Conservation (phyloP, 768 basidiomycete species). For the Trametes elegans region DNA sequence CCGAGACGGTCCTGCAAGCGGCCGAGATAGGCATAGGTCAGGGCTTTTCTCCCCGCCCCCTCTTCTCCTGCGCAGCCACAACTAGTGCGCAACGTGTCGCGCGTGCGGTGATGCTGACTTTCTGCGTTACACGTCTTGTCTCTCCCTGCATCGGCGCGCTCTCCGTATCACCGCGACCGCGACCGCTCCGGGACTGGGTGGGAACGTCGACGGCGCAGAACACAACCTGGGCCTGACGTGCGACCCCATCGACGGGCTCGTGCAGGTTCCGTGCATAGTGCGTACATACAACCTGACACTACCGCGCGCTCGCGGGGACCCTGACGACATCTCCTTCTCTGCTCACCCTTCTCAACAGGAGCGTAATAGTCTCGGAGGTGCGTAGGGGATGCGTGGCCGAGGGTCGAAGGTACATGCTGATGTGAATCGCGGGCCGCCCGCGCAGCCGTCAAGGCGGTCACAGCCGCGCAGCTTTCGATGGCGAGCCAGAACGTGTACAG, state of each 20-base stretch:
- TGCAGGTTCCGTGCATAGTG: slow-evolving; percentile 95
- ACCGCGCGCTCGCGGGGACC: neutral
- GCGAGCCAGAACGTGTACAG: slow-evolving; percentile 86
- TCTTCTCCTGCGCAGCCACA: neutral
- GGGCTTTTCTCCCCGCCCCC: slow-evolving; percentile 15
- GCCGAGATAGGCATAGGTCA: slow-evolving; percentile 89
- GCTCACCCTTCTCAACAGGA: slow-evolving; percentile 47
- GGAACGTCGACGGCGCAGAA: too few relatives aligned
- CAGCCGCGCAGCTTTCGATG: slow-evolving; percentile 93
- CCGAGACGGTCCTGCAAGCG: slow-evolving; percentile 71
- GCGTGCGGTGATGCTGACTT: slow-evolving; percentile 7
- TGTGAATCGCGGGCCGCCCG: neutral
- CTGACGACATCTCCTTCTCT: neutral
- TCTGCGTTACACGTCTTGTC: too few relatives aligned
- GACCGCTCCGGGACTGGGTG: too few relatives aligned
- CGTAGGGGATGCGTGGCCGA: too few relatives aligned
- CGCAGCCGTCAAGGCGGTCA: slow-evolving; percentile 91
- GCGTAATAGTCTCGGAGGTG: slow-evolving; percentile 84
- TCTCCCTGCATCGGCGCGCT: neutral
- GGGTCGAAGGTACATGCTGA: neutral
- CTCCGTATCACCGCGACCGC: too few relatives aligned
- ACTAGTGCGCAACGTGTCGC: too few relatives aligned
- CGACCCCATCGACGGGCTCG: slow-evolving; percentile 90
- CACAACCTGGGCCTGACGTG: slow-evolving; percentile 90
- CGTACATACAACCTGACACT: slow-evolving; percentile 30